These are phyloP conservation scores for Isoetes engelmannii DNA, from an alignment of 83 land plant genomes.

Conservation along the genomic window DNA sequence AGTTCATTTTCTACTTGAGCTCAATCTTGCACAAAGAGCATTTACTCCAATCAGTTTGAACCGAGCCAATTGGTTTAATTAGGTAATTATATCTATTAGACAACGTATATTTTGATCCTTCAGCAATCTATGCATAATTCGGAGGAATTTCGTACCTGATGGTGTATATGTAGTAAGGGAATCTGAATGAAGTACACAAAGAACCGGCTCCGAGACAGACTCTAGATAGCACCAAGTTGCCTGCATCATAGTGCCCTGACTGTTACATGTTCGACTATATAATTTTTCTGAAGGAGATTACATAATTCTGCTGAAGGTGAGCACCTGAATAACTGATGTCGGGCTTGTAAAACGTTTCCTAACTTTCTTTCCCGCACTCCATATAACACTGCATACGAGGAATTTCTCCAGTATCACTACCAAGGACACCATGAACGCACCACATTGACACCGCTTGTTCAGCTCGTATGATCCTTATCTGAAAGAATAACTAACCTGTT, in stretches of 20 bases:
- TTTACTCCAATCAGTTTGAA: neutral
- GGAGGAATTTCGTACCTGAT: slow-evolving; percentile 46
- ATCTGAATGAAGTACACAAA: slow-evolving; percentile 65
- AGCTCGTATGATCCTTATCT: neutral
- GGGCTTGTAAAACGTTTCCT: slow-evolving; percentile 59
- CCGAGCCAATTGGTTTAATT: neutral
- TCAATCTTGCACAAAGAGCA: neutral
- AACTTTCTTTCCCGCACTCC: slow-evolving; percentile 76
- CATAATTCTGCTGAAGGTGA: neutral
- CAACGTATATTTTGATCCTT: neutral
- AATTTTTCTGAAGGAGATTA: slow-evolving; percentile 1
- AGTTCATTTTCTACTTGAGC: neutral
- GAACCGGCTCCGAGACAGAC: slow-evolving; percentile 52
- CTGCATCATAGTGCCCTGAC: slow-evolving; percentile 26
- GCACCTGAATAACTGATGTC: slow-evolving; percentile 55
- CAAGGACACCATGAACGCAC: neutral
- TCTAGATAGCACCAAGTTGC: slow-evolving; percentile 85
- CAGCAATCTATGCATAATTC: neutral
- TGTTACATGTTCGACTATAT: neutral
- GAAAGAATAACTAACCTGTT: slow-evolving; percentile 19
- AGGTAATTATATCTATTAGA: neutral
- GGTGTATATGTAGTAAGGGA: slow-evolving; percentile 57
- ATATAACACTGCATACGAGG: slow-evolving; percentile 48
- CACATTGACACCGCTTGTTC: neutral
- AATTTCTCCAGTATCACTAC: neutral